Conservation (phyloP, 1,284 basidiomycete genomes). For the Entoloma clypeatum region DNA sequence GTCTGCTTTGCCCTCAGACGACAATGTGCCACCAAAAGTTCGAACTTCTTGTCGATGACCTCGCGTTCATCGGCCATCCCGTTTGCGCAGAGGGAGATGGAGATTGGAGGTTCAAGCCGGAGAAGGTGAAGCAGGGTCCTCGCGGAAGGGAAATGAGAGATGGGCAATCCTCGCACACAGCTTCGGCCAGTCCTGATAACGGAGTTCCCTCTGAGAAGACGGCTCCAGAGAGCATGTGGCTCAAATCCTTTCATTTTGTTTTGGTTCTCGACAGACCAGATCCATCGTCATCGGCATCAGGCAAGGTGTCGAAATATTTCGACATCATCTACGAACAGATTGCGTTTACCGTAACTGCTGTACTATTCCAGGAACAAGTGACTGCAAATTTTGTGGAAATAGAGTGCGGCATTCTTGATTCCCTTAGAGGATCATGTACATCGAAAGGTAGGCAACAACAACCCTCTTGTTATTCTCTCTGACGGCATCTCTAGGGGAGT, state of each 20-base stretch:
- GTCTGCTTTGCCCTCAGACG: constrained; percentile 74
- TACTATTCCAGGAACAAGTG: constrained; percentile 85
- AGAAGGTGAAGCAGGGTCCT: constrained; percentile 45
- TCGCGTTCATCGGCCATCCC: constrained; percentile 95
- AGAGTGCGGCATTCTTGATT: constrained; percentile 67
- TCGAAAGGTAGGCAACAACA: constrained; percentile 47
- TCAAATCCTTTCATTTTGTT: constrained; percentile 85
- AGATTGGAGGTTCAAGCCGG: constrained; percentile 65
- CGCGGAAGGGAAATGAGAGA: constrained; percentile 55
- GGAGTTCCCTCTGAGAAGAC: constrained; percentile 32
- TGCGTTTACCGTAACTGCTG: constrained; percentile 83
- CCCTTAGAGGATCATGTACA: constrained; percentile 65
- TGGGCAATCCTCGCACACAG: constrained; percentile 27
- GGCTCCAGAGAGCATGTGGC: constrained; percentile 41
- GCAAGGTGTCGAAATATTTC: constrained; percentile 75
- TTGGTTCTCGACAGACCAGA: constrained; percentile 88
- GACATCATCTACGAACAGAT: constrained; percentile 86
- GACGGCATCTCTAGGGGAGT: constrained; percentile 39
- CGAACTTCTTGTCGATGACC: constrained; percentile 87
- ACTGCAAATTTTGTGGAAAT: constrained; percentile 76
- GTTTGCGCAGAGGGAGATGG: constrained; percentile 79
- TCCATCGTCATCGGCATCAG: constrained; percentile 74
- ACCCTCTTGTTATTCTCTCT: constrained; percentile 2
- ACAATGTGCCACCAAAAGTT: constrained; percentile 93
- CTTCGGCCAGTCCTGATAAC: constrained; percentile 29